Conservation (phyloP, 495 filamentous ascomycete genomes). For the Ascobolus immersus region DNA sequence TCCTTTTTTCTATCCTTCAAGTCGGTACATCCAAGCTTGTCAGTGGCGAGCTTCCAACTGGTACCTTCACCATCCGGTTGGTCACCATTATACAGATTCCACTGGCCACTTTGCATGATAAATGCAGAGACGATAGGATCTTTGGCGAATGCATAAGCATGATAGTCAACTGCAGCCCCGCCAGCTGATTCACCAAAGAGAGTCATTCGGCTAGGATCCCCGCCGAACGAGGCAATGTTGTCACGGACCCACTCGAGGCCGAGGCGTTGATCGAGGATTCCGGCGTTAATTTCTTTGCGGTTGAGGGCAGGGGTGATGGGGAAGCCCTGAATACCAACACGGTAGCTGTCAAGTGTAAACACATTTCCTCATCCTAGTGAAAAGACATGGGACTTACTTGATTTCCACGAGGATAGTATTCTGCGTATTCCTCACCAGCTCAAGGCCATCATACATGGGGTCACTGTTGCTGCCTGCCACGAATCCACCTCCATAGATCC, state of each 20-base stretch:
- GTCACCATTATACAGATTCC: constrained; percentile 21
- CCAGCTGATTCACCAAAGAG: constrained; percentile 47
- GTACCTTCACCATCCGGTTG: constrained; percentile 8
- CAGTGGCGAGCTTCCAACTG: neutral
- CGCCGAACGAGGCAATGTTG: constrained; percentile 40
- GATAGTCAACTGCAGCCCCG: constrained; percentile 33
- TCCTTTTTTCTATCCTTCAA: neutral
- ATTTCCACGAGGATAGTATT: neutral
- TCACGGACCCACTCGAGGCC: constrained; percentile 48
- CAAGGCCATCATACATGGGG: neutral
- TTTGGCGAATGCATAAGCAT: constrained; percentile 18
- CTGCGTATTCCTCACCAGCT: neutral
- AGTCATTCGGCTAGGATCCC: constrained; percentile 36
- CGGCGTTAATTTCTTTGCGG: constrained; percentile 29
- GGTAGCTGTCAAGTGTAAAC: constrained; percentile 6
- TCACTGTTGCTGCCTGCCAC: constrained; percentile 23
- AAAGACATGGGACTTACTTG: constrained; percentile 2
- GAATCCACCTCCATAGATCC: constrained; percentile 35
- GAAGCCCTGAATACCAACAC: constrained; percentile 37
- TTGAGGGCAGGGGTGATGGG: constrained; percentile 25
- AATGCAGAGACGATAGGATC: constrained; percentile 22
- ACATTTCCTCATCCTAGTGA: neutral
- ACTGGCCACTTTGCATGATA: constrained; percentile 16
- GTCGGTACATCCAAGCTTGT: neutral
- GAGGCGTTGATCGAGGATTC: constrained; percentile 38